Percentiles rank a stretch among this genome's conserved stretches.
phyloP scores from a whole-genome alignment of 192 early-diverging fungal genomes.

The Backusella morwellensis region DNA sequence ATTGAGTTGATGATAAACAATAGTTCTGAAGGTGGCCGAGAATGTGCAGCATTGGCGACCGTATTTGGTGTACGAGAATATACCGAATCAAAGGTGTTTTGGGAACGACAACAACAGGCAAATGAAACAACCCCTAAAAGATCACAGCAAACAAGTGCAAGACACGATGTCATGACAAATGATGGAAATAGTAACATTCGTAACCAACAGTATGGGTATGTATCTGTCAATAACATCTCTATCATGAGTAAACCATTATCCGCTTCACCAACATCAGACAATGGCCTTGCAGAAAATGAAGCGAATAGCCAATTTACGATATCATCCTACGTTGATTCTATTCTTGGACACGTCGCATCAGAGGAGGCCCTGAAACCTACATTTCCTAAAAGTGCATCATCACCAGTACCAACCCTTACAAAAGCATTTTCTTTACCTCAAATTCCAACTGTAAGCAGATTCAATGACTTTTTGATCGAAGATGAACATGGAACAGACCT shows the following conservation, averaged over 20 bases:
- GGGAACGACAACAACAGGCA: constrained; percentile 20
- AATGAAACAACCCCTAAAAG: neutral
- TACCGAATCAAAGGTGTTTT: constrained; percentile 25
- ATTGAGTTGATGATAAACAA: constrained; percentile 12
- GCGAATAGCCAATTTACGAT: neutral
- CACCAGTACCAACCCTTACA: neutral
- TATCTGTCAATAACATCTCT: neutral
- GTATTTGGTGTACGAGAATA: constrained; percentile 37
- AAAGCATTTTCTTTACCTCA: constrained; percentile 14
- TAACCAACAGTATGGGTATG: neutral
- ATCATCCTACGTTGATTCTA: constrained; percentile 1
- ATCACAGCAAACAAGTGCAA: neutral
- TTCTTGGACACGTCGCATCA: neutral
- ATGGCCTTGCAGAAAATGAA: neutral
- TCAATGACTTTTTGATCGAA: constrained; percentile 16
- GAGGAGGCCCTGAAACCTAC: neutral
- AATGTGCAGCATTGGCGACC: constrained; percentile 32
- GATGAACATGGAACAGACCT: constrained; percentile 14
- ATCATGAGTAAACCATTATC: constrained; percentile 12
- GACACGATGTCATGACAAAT: neutral
- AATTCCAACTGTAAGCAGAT: constrained; percentile 22
- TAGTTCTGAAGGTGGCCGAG: constrained; percentile 18
- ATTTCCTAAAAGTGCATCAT: neutral
- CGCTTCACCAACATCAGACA: neutral
- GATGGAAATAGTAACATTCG: neutral